Conservation (phyloP, 352 stramenopile genomes). For the Globisporangium nodosum region DNA sequence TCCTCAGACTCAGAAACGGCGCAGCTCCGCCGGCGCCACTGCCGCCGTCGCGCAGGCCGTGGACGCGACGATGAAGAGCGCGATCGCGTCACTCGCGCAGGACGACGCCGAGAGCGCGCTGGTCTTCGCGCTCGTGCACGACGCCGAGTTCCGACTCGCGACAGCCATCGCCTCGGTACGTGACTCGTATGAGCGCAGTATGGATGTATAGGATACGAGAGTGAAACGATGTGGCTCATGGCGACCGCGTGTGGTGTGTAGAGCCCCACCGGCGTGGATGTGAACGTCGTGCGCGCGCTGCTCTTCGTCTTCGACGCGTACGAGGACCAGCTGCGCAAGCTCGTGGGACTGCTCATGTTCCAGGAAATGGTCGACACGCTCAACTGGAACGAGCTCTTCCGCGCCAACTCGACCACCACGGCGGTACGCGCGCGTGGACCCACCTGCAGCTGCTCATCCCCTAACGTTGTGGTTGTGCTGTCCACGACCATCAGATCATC, state of each 20-base stretch:
- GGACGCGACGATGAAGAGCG: constrained; percentile 53
- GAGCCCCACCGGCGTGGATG: constrained; percentile 28
- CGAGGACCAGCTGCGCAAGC: constrained; percentile 67
- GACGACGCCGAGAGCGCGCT: constrained; percentile 65
- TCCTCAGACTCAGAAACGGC: not conserved
- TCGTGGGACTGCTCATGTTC: constrained; percentile 67
- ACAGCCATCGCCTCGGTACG: constrained; percentile 44
- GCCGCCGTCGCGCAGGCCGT: constrained; percentile 10
- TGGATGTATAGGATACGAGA: not conserved
- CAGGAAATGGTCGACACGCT: constrained; percentile 71
- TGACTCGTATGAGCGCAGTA: not conserved
- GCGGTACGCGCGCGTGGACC: constrained; percentile 21
- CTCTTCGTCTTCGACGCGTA: constrained; percentile 69
- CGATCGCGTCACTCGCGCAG: constrained; percentile 58
- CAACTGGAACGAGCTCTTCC: constrained; percentile 83
- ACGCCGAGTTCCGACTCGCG: constrained; percentile 70
- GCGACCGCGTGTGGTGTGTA: not conserved
- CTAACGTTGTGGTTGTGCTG: not conserved
- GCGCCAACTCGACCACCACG: constrained; percentile 69
- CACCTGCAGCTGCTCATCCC: not conserved
- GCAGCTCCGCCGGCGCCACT: not conserved
- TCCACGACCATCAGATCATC: constrained; percentile 29
- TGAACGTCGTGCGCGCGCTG: constrained; percentile 58
- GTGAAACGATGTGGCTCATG: not conserved
- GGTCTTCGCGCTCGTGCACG: constrained; percentile 70